phyloP scores from a whole-genome alignment of 768 basidiomycete species.

The Kwoniella newhampshirensis region DNA sequence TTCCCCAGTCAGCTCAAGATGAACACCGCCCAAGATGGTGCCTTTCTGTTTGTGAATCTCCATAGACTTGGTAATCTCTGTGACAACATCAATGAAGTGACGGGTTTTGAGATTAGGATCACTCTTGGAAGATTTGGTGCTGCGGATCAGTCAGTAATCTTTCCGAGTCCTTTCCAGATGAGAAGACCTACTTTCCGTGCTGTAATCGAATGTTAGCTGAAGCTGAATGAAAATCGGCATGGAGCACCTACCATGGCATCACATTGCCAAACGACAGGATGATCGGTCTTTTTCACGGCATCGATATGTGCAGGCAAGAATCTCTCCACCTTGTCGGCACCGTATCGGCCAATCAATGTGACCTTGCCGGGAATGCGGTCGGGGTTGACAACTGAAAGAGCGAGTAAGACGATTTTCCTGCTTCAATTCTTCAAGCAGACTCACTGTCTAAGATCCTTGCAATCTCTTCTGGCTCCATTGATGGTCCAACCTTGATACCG shows the following conservation, averaged over 20 bases:
- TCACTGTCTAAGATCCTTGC: constrained; percentile 71
- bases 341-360: constrained; percentile 90
- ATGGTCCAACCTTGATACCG: constrained; percentile 93
- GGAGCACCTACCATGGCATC: constrained; percentile 72
- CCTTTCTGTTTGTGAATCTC: constrained; percentile 70
- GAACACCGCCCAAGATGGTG: constrained; percentile 78
- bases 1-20: constrained; percentile 90
- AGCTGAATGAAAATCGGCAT: background rate
- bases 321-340: constrained; percentile 77
- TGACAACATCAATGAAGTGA: constrained; percentile 78
- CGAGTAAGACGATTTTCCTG: too few species aligned
- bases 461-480: constrained; percentile 75
- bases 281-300: constrained; percentile 73
- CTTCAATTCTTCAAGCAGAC: constrained; percentile 16
- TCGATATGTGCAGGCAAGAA: constrained; percentile 76
- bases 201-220: constrained; percentile 11
- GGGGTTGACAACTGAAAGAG: constrained; percentile 74
- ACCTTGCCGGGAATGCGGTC: constrained; percentile 76
- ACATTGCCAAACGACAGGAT: constrained; percentile 90
- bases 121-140: constrained; percentile 74
- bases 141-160: constrained; percentile 47
- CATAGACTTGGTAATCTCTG: constrained; percentile 78
- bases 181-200: constrained; percentile 80
- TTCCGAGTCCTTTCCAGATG: background rate
- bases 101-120: constrained; percentile 77